Evolutionary conservation across 345 rosid genomes (phyloP).

Genomic region (Arabis alpina): DNA sequence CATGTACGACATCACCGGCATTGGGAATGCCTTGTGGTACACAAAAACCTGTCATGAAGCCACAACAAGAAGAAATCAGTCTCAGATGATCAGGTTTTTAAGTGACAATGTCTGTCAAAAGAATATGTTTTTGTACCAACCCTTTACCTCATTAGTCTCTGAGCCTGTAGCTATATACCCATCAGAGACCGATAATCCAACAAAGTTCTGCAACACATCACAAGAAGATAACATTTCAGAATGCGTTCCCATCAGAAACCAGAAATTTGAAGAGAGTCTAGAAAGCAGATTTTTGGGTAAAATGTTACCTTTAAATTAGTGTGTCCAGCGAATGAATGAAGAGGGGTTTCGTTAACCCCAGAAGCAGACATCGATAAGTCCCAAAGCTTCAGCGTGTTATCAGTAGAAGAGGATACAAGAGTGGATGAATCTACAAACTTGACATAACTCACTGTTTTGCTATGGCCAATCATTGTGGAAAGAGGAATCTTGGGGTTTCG

Average conservation of each 20-base stretch:
- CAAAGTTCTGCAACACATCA: conserved; percentile 73
- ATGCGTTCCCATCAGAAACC: background rate
- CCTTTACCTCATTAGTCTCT: conserved; percentile 94
- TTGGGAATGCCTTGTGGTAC: conserved; percentile 96
- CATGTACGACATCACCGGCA: conserved; percentile 89
- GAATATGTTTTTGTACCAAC: background rate
- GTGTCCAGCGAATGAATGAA: conserved; percentile 89
- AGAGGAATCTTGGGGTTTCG: conserved; percentile 81
- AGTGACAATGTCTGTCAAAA: background rate
- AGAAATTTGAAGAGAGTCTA: background rate
- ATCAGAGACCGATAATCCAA: conserved; percentile 90
- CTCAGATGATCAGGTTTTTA: background rate
- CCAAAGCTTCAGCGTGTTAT: conserved; percentile 97
- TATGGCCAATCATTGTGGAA: conserved; percentile 80
- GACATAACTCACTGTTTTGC: conserved; percentile 91
- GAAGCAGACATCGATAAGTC: conserved; percentile 78
- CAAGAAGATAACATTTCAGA: conserved; percentile 20
- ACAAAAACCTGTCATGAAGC: conserved; percentile 65
- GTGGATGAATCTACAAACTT: conserved; percentile 76
- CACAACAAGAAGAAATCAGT: conserved; percentile 3
- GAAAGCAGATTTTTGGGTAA: background rate
- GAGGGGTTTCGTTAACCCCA: conserved; percentile 71
- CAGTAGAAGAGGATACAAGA: conserved; percentile 91
- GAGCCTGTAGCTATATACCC: conserved; percentile 99
- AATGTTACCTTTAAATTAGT: conserved; percentile 72